phyloP scores from a whole-genome alignment of 2,329 filamentous ascomycete species.

The Clonostachys chloroleuca region DNA sequence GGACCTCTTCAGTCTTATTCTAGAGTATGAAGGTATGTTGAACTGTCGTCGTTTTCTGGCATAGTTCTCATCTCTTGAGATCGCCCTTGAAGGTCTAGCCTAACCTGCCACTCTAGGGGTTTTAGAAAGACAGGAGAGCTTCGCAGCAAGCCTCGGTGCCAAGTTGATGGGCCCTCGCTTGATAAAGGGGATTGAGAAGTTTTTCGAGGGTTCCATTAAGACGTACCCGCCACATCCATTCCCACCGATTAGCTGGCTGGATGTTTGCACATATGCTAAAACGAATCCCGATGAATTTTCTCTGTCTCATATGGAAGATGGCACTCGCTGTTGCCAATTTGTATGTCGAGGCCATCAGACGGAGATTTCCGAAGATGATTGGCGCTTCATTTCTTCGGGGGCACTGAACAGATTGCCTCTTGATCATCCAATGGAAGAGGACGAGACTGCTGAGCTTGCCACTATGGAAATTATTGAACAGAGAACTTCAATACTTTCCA shows the following conservation, averaged over 20 bases:
- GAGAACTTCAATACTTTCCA: conserved; percentile 71
- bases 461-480: conserved; percentile 81
- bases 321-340: conserved; percentile 73
- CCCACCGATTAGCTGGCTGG: conserved; percentile 72
- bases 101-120: conserved; percentile 47
- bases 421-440: conserved; percentile 75
- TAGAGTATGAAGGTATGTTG: conserved; percentile 66
- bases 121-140: conserved; percentile 78
- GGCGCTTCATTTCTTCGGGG: conserved; percentile 76
- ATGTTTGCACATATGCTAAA: conserved; percentile 80
- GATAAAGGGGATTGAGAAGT: conserved; percentile 78
- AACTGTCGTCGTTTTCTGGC: neutral
- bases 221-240: conserved; percentile 46
- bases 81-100: conserved; percentile 3
- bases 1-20: conserved; percentile 67
- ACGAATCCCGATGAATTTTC: conserved; percentile 75
- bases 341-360: conserved; percentile 75
- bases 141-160: conserved; percentile 80
- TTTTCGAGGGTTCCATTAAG: conserved; percentile 77
- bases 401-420: conserved; percentile 76
- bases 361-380: conserved; percentile 86
- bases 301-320: conserved; percentile 64
- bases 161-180: conserved; percentile 78
- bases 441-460: conserved; percentile 80
- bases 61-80: neutral